phyloP scores from a whole-genome alignment of 140 eudicot species.

The Anethum foeniculum region DNA sequence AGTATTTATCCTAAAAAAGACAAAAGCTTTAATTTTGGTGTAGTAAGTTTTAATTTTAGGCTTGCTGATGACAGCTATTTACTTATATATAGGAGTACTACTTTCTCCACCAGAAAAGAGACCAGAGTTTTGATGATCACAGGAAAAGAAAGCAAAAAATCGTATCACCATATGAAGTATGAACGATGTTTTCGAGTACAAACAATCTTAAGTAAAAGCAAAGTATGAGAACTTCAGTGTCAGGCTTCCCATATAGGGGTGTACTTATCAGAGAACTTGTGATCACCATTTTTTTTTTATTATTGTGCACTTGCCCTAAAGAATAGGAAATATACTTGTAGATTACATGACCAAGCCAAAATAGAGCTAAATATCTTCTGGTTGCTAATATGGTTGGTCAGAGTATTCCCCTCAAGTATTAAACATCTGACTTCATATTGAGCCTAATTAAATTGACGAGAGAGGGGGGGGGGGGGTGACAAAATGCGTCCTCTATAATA shows the following conservation, averaged over 20 bases:
- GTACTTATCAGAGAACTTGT: neutral
- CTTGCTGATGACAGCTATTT: neutral
- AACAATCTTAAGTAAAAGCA: neutral
- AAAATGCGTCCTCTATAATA: neutral
- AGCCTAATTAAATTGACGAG: neutral
- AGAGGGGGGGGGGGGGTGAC: neutral
- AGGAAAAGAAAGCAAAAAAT: neutral
- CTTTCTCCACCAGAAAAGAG: neutral
- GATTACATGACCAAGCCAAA: neutral
- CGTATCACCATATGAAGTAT: neutral
- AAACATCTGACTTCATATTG: neutral
- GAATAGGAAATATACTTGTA: neutral
- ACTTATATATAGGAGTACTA: neutral
- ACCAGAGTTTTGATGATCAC: neutral
- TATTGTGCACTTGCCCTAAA: neutral
- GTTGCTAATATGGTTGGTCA: neutral
- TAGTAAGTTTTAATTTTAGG: too few relatives aligned
- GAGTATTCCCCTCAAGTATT: neutral
- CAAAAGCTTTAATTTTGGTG: neutral
- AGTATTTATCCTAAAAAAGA: neutral
- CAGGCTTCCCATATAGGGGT: neutral
- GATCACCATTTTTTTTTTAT: neutral
- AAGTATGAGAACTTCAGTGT: neutral
- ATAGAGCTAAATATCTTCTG: neutral
- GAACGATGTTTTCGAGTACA: neutral